These are phyloP conservation scores for Canariomyces notabilis DNA, from an alignment of 2,329 filamentous ascomycete genomes.

Conservation along the genomic window DNA sequence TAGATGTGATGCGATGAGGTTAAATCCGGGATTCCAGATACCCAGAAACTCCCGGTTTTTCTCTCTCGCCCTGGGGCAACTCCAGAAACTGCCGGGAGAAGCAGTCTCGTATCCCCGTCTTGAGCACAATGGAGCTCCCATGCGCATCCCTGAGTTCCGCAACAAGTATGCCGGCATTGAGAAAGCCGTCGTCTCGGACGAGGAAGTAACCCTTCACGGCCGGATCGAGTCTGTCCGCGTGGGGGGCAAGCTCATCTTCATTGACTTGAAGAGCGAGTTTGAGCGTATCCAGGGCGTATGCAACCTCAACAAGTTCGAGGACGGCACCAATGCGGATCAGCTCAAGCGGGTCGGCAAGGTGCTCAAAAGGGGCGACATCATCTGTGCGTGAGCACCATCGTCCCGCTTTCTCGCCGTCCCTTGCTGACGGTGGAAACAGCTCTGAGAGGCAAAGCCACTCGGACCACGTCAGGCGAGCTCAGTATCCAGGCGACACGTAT, in stretches of 20 bases:
- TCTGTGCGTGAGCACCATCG: constrained; percentile 53
- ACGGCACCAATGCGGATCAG: constrained; percentile 33
- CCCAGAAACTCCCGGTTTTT: constrained; percentile 45
- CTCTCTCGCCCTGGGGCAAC: constrained; percentile 35
- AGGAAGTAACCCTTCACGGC: constrained; percentile 38
- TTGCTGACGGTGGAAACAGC: constrained; percentile 38
- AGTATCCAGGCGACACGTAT: constrained; percentile 64
- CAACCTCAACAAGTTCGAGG: constrained; percentile 51
- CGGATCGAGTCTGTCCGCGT: constrained; percentile 66
- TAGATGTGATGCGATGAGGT: constrained; percentile 40
- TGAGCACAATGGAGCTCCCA: constrained; percentile 28
- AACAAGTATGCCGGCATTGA: constrained; percentile 29
- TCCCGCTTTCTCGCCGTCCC: constrained; percentile 6
- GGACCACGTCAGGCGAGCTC: constrained; percentile 68
- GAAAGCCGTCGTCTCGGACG: constrained; percentile 20
- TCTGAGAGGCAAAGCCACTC: constrained; percentile 63
- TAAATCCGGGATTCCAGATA: constrained; percentile 35
- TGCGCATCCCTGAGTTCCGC: constrained; percentile 37
- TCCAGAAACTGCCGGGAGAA: constrained; percentile 46
- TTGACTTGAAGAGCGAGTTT: constrained; percentile 72
- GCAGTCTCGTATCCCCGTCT: constrained; percentile 54
- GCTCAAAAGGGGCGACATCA: constrained; percentile 75
- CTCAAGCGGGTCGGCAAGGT: constrained; percentile 61
- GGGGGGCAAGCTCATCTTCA: constrained; percentile 76
- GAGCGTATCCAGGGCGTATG: constrained; percentile 71